A percentile compares a stretch with the other conserved stretches of the same genome.
These are phyloP conservation scores for Ogataea henricii DNA, from an alignment of 805 yeast genomes.

Conservation along the genomic window DNA sequence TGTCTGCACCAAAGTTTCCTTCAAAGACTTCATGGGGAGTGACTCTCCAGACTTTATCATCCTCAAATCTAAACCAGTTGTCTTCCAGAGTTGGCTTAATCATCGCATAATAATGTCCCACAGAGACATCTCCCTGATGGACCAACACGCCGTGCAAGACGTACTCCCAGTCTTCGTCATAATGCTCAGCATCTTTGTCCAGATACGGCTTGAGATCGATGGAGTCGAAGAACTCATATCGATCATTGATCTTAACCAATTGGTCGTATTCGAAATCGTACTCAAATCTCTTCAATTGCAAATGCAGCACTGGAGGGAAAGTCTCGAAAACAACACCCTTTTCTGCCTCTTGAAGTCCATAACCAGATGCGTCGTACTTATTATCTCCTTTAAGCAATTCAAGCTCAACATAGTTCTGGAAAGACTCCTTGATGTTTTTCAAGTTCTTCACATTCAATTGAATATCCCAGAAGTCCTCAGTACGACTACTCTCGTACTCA, in stretches of 20 bases:
- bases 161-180: constrained; percentile 69
- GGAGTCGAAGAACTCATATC: constrained; percentile 82
- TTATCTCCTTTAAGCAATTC: constrained; percentile 94
- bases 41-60: constrained; percentile 89
- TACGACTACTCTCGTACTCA: constrained; percentile 86
- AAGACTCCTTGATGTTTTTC: constrained; percentile 69
- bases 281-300: constrained; percentile 92
- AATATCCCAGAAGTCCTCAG: constrained; percentile 97
- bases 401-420: constrained; percentile 81
- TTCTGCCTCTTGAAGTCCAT: constrained; percentile 91
- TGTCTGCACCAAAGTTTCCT: constrained; percentile 86
- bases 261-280: constrained; percentile 89
- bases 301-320: constrained; percentile 90
- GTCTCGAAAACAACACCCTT: constrained; percentile 92
- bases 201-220: constrained; percentile 81
- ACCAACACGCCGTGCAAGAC: constrained; percentile 91
- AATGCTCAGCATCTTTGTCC: constrained; percentile 53
- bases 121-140: constrained; percentile 92
- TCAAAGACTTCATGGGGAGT: constrained; percentile 84
- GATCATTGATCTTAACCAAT: constrained; percentile 88
- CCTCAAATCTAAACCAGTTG: constrained; percentile 91
- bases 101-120: constrained; percentile 96
- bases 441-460: constrained; percentile 91
- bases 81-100: constrained; percentile 73
- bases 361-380: constrained; percentile 88